These are phyloP conservation scores for Coemansia interrupta DNA, from an alignment of 192 early-diverging fungal genomes.

Conservation along the genomic window DNA sequence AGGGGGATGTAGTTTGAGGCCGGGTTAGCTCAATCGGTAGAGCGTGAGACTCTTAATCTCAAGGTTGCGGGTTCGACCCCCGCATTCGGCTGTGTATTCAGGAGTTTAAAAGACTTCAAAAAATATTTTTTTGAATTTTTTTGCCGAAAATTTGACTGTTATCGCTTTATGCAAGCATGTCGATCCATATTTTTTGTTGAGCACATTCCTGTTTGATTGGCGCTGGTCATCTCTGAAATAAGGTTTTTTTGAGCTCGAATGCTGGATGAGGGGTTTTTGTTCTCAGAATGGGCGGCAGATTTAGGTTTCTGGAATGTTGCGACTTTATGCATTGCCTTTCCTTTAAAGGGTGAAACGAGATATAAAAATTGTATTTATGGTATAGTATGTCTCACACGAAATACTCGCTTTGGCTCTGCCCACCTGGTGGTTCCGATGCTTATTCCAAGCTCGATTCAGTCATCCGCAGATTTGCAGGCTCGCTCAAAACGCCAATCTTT, in stretches of 20 bases:
- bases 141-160: no score
- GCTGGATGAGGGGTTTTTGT: not conserved
- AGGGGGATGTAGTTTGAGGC: no score
- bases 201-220: no score
- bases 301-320: no score
- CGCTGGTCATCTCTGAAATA: no score
- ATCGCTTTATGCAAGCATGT: no score
- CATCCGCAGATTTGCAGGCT: constrained; percentile 9
- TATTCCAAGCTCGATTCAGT: constrained; percentile 3
- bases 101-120: not conserved
- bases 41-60: no score
- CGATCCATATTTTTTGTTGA: no score
- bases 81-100: not conserved
- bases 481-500: constrained; percentile 19
- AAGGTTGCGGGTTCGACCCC: no score
- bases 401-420: constrained; percentile 48
- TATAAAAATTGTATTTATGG: not conserved
- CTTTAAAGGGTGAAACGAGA: not conserved
- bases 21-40: no score
- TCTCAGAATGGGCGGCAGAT: not conserved
- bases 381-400: constrained; percentile 10
- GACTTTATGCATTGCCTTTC: no score
- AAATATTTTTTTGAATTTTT: not conserved
- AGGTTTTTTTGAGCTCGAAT: not conserved
- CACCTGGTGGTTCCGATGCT: constrained; percentile 7